phyloP scores from a whole-genome alignment of 169 alveolate genomes.

The Eimeria sp. region DNA sequence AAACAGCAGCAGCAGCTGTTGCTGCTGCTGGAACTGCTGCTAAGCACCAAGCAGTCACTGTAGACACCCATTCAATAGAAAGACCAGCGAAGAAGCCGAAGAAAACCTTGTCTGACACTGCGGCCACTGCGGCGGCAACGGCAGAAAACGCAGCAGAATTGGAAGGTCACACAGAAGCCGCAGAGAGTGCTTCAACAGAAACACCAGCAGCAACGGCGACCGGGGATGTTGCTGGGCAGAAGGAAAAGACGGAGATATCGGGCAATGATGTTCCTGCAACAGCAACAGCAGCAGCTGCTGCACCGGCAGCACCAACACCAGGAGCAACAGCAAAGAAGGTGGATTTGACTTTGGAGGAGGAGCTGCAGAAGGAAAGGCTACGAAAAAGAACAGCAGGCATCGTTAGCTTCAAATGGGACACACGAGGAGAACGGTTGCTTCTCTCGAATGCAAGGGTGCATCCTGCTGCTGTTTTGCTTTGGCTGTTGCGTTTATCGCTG shows the following conservation, averaged over 20 bases:
- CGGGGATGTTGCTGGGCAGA: no score
- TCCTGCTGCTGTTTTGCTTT: neutral
- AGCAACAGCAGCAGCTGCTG: constrained; percentile 37
- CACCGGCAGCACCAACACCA: constrained; percentile 39
- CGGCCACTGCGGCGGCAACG: no score
- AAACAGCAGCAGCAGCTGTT: constrained; percentile 28
- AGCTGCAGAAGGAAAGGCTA: constrained; percentile 15
- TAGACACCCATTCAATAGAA: neutral
- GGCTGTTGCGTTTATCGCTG: neutral
- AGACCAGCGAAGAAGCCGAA: neutral
- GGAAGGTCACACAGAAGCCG: no score
- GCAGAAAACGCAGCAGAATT: no score
- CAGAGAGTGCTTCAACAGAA: no score
- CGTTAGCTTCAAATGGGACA: neutral
- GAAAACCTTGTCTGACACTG: neutral
- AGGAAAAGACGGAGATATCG: no score
- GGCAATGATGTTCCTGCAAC: no score
- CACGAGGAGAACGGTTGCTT: neutral
- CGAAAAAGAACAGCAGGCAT: constrained; percentile 20
- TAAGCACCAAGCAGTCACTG: neutral
- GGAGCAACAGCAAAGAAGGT: constrained; percentile 19
- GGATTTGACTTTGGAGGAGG: constrained; percentile 19
- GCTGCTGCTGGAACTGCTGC: constrained; percentile 16
- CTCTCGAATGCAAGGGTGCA: neutral
- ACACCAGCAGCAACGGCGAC: no score